Base-by-base conservation (phyloP, 371 early-diverging fungal species). In the Saksenaea vasiformis region DNA sequence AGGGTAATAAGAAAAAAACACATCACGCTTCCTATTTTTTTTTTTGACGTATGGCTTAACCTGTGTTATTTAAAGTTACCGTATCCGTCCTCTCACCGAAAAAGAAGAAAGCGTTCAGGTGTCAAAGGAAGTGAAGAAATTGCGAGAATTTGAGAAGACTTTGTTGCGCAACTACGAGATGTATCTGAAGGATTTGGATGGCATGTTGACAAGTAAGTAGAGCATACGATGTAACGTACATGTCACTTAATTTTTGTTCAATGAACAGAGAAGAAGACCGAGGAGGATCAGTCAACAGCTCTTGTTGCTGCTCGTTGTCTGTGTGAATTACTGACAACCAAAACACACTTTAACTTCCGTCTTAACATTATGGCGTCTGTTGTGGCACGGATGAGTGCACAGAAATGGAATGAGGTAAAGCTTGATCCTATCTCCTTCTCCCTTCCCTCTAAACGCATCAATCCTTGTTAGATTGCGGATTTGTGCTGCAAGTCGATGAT, bases 321-420 rank as follows among this genome's bases (percentile, higher is more conserved):
- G 75, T 88, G 91, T 55, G 86, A 85, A 61, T 85, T 97, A 3
- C 76, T 95, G 62, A 87, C 85, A 3, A 79, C 86, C 14, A 88
- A 90, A 36, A 86, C 95, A 4, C 95, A 96, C 74, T 97, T 97
- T 79, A 97, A 97, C 79, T 96, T 93, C 70, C 88, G 95, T 60
- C 66, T 88, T 34, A 93, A 97, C 63, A 67, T 97, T 51, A 85
- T 97, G 85, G 90, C 89, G 2, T 85, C 90, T 5, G 73, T 96
- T 35, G 88, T 95, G 3, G 73, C 84, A 15, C 83, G 88, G 56
- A 89, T 94, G 85, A 87, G 87, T 66, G 72, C 73, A 36, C 56
- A 78, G 24, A 62, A 76, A 19, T 86, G 81, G 74, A 80, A 82
- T 34, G 78, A 85, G 67, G 81, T 78, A 66, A 61, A 54, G 15